Evolutionary conservation across 2,329 filamentous ascomycete genomes (phyloP).

Genomic region (Aspergillus fijiensis): DNA sequence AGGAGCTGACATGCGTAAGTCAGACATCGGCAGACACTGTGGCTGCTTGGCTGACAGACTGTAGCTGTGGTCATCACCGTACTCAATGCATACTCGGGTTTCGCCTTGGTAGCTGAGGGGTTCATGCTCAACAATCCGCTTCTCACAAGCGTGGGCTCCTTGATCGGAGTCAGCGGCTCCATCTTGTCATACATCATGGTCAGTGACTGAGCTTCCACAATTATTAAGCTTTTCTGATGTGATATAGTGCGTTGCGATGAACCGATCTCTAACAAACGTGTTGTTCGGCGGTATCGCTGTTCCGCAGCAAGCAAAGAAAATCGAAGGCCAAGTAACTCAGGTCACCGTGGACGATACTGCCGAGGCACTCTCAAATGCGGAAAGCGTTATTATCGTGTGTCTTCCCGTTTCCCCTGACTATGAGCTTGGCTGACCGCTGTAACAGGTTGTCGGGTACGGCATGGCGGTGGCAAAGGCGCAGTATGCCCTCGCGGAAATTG

Average conservation of each 20-base stretch:
- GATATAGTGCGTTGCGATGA: constrained; percentile 76
- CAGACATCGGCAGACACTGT: not conserved
- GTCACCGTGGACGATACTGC: constrained; percentile 79
- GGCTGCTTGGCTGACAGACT: constrained; percentile 21
- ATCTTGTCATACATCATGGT: constrained; percentile 80
- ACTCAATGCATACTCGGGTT: constrained; percentile 86
- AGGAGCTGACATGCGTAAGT: constrained; percentile 80
- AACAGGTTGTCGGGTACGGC: constrained; percentile 75
- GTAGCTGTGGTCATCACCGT: constrained; percentile 82
- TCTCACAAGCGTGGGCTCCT: constrained; percentile 77
- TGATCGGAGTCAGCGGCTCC: constrained; percentile 85
- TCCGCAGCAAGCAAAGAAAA: constrained; percentile 62
- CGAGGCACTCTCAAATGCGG: constrained; percentile 70
- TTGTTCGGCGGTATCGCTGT: constrained; percentile 78
- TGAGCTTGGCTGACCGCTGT: not conserved
- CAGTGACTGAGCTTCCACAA: not conserved
- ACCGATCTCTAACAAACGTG: constrained; percentile 83
- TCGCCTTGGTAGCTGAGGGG: constrained; percentile 84
- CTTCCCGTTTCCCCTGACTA: not conserved
- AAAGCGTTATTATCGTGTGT: constrained; percentile 75
- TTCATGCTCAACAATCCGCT: constrained; percentile 89
- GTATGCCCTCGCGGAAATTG: constrained; percentile 84
- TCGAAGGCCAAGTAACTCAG: constrained; percentile 76
- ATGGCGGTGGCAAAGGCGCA: constrained; percentile 95
- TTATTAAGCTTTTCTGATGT: constrained; percentile 1